Percentiles rank a stretch among this genome's conserved stretches.
phyloP scores from a whole-genome alignment of 2,329 filamentous ascomycete species.

The Teratosphaeria pseudoeucalypti region DNA sequence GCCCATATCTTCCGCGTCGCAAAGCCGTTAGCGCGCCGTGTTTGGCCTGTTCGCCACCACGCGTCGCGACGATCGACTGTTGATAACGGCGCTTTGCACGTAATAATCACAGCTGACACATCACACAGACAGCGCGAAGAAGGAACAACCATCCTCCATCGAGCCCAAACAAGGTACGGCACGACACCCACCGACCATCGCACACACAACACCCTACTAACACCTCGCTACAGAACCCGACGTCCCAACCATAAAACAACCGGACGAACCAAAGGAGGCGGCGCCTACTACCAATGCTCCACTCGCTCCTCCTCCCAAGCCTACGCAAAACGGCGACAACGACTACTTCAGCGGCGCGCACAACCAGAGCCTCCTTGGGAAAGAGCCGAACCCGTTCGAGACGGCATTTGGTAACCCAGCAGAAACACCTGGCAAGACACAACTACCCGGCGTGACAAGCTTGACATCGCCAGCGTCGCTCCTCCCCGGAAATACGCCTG shows the following conservation, averaged over 20 bases:
- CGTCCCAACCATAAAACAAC: slow-evolving; percentile 26
- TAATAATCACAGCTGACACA: background rate
- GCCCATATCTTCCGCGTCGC: background rate
- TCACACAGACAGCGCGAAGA: background rate
- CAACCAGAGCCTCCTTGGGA: slow-evolving; percentile 43
- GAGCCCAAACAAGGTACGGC: background rate
- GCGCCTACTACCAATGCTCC: slow-evolving; percentile 34
- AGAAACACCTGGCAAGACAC: slow-evolving; percentile 69
- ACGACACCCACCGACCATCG: background rate
- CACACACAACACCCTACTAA: background rate
- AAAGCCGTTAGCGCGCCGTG: background rate
- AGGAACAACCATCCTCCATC: background rate
- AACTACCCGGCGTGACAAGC: slow-evolving; percentile 80
- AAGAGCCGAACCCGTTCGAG: slow-evolving; percentile 94
- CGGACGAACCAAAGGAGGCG: slow-evolving; percentile 21
- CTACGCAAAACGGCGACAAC: slow-evolving; percentile 32
- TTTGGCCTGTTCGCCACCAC: background rate
- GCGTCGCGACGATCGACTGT: background rate
- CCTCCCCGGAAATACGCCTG: slow-evolving; percentile 61
- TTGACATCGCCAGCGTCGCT: slow-evolving; percentile 84
- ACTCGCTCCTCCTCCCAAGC: slow-evolving; percentile 44
- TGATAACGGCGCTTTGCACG: background rate
- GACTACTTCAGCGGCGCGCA: slow-evolving; percentile 43
- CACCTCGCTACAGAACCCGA: background rate
- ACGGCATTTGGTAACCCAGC: slow-evolving; percentile 71